Evolutionary conservation across 257 asterid genomes (phyloP).

Genomic region (Solanum virginianum): DNA sequence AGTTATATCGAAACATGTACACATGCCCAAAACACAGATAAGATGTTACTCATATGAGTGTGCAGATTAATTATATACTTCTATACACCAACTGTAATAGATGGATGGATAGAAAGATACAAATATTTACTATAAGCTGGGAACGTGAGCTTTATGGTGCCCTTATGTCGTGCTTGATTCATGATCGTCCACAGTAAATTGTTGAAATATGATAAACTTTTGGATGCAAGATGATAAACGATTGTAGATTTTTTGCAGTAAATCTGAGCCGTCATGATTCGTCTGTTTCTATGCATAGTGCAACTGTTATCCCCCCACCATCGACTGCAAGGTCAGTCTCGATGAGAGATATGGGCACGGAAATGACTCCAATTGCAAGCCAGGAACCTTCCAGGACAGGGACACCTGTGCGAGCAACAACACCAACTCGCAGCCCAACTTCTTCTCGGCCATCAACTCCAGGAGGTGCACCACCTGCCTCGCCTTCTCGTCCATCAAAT

Average conservation of each 20-base stretch:
- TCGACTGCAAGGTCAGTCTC: slow-evolving; percentile 22
- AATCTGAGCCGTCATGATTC: slow-evolving; percentile 28
- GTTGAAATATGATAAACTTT: not conserved
- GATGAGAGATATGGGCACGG: slow-evolving; percentile 5
- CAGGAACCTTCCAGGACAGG: slow-evolving; percentile 16
- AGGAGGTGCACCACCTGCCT: slow-evolving; percentile 4
- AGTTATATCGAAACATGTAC: too few relatives aligned
- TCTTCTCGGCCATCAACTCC: slow-evolving; percentile 15
- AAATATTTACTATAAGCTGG: not conserved
- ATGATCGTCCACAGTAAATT: not conserved
- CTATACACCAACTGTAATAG: not conserved
- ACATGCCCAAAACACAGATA: too few relatives aligned
- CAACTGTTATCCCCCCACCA: slow-evolving; percentile 18
- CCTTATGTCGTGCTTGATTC: not conserved
- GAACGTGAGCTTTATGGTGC: not conserved
- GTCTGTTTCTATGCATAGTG: slow-evolving; percentile 20
- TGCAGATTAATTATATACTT: not conserved
- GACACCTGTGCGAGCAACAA: slow-evolving; percentile 13
- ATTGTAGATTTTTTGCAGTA: slow-evolving; percentile 13
- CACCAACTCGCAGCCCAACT: slow-evolving; percentile 12
- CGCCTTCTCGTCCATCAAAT: not conserved
- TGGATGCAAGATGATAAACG: not conserved
- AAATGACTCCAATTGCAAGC: slow-evolving; percentile 10
- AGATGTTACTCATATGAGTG: too few relatives aligned
- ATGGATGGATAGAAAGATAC: not conserved